Conservation (phyloP, 1,284 basidiomycete species). For the Retiboletus fuscus region DNA sequence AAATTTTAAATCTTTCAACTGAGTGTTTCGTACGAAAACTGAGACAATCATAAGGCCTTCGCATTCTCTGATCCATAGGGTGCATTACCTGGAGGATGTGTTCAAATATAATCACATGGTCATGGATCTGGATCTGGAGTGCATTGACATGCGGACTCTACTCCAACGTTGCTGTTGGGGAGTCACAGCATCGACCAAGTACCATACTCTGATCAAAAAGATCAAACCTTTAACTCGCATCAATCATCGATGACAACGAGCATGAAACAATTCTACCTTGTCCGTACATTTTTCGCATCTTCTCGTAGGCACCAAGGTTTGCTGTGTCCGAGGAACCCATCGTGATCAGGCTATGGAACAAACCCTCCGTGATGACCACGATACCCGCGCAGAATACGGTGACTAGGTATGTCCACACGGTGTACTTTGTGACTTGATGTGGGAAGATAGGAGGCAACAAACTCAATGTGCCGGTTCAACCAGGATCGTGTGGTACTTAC, state of each 20-base stretch:
- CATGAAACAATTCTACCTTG: conserved; percentile 22
- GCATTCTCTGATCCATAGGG: neutral
- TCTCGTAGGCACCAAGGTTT: conserved; percentile 39
- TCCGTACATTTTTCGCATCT: conserved; percentile 32
- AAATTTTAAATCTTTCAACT: neutral
- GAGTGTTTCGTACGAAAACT: neutral
- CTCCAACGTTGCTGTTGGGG: conserved; percentile 6
- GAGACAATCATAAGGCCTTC: no score
- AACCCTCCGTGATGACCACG: conserved; percentile 35
- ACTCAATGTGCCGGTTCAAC: neutral
- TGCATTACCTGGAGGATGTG: conserved; percentile 8
- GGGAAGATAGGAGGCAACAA: neutral
- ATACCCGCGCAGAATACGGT: conserved; percentile 39
- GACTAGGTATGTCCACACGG: conserved; percentile 33
- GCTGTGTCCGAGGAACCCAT: conserved; percentile 22
- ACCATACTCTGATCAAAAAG: conserved; percentile 36
- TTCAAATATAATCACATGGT: conserved; percentile 25
- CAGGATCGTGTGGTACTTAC: conserved; percentile 15
- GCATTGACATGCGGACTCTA: conserved; percentile 11
- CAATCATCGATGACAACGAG: neutral
- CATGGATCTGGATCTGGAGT: conserved; percentile 28
- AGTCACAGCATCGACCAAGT: conserved; percentile 26
- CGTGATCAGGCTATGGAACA: conserved; percentile 39
- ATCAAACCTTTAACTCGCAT: conserved; percentile 31
- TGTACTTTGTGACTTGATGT: conserved; percentile 31